Base-by-base conservation (phyloP, 2,329 filamentous ascomycete genomes). In the Calonectria hongkongensis region DNA sequence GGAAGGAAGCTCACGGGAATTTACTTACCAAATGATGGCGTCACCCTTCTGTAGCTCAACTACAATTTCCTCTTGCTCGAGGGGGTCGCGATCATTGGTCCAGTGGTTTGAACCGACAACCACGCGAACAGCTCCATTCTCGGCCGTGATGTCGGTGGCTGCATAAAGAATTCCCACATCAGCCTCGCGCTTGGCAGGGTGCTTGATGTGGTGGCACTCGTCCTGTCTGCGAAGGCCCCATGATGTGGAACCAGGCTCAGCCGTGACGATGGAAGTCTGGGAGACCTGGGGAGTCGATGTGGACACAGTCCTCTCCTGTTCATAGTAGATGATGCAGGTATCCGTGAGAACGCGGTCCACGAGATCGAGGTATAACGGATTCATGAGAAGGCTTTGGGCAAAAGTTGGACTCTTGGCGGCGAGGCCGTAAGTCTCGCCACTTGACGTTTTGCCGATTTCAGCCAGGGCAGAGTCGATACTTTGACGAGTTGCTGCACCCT, bases 31-130 rank as follows among this genome's bases (percentile, higher is more conserved):
- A 12, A 70, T 45, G 36, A 66, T 28, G 5, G 68, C 62, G 21
- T 70, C 68, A 9, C 68, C 68, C 21, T 66, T 70, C 30, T 58
- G 18, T 16, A 70, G 62, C 47, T 70, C 68, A 12, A 58, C 60
- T 9, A 58, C 27, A 10, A 28, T n/a, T 41, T 56, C 68, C 18
- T 70, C 68, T 10, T 60, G n/a, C 7, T 16, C 9, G 16, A 12
- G 13, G 7, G 62, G 68, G n/a, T 70, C 48, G 6, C 68, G 33
- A 12, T 56, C 21, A 28, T 70, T 41, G 9, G 30, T 51, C 62
- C 62, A 70, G 18, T 28, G n/a, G 25, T 70, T 41, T 4, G 68
- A 70, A 27, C 48, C 48, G 15, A 58, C 21, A n/a, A 62, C 50
- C 2, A 70, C 50, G 5, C 48, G 33, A 15, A 58, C 58, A 18